These are phyloP conservation scores for Tolypocladium album DNA, from an alignment of 2,329 filamentous ascomycete species.

Conservation along the genomic window DNA sequence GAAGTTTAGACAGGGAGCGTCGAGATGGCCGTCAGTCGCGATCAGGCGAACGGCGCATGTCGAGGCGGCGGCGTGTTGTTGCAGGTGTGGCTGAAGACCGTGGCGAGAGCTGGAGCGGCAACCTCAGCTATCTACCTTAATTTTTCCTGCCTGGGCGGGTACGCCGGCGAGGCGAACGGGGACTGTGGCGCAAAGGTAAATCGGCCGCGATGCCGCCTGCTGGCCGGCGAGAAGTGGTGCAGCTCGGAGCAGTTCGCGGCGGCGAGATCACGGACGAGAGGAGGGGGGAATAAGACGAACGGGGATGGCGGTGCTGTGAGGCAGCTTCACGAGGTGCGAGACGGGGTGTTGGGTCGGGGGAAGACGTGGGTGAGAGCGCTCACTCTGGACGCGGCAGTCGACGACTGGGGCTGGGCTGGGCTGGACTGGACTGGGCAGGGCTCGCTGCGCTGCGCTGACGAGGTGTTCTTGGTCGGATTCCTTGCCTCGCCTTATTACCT, in stretches of 20 bases:
- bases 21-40: conserved; percentile 2
- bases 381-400: not conserved
- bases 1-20: conserved; percentile 1
- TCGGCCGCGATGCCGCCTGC: not conserved
- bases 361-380: not conserved
- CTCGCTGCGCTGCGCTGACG: not conserved
- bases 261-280: not conserved
- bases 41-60: conserved; percentile 21
- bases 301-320: not conserved
- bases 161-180: not conserved
- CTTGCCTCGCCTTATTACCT: too few species aligned
- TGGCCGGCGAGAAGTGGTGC: not conserved
- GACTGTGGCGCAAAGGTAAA: conserved; percentile 1
- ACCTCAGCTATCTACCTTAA: conserved; percentile 8
- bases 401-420: not conserved
- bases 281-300: not conserved
- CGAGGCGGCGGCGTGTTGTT: conserved; percentile 21
- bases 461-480: not conserved
- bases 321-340: not conserved
- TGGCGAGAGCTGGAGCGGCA: conserved; percentile 27
- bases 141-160: conserved; percentile 2
- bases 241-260: not conserved
- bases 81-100: conserved; percentile 31
- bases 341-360: not conserved
- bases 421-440: not conserved